Percentiles rank a stretch among this genome's conserved stretches.
phyloP scores from a whole-genome alignment of 116 monocot genomes.

The Dioscorea cayenensis region DNA sequence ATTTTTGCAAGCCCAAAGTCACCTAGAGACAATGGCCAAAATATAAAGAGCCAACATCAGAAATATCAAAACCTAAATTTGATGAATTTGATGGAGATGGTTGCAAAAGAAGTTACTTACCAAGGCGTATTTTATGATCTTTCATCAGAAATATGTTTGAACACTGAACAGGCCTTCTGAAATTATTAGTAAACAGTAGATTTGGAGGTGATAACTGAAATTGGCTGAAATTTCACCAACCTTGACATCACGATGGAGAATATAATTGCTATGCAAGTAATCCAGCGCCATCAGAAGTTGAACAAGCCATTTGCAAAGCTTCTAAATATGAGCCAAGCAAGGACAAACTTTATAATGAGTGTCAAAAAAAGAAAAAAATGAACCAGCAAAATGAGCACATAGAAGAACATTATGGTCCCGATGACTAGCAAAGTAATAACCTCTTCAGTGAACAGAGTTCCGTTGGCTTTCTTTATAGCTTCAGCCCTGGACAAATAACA shows the following conservation, averaged over 20 bases:
- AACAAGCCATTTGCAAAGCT: conserved; percentile 84
- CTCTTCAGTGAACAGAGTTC: conserved; percentile 81
- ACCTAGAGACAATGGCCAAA: conserved; percentile 21
- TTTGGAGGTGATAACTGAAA: neutral
- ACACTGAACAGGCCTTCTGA: conserved; percentile 40
- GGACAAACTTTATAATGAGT: neutral
- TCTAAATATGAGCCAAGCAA: conserved; percentile 42
- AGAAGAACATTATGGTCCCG: too few relatives aligned
- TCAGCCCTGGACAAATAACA: conserved; percentile 52
- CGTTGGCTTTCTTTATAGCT: conserved; percentile 86
- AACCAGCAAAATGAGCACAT: neutral
- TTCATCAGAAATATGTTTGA: conserved; percentile 74
- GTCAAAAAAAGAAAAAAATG: neutral
- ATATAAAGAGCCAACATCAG: too few relatives aligned
- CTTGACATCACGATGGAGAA: conserved; percentile 82
- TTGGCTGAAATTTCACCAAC: conserved; percentile 17
- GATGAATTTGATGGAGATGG: neutral
- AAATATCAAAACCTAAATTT: too few relatives aligned
- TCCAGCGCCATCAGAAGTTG: conserved; percentile 81
- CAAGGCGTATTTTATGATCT: conserved; percentile 68
- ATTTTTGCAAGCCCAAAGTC: conserved; percentile 85
- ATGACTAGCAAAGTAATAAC: conserved; percentile 22
- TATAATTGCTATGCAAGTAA: conserved; percentile 71
- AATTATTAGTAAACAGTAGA: conserved; percentile 1
- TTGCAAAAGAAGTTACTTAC: conserved; percentile 25